phyloP scores from a whole-genome alignment of 169 alveolate species.

The Neospora caninum region DNA sequence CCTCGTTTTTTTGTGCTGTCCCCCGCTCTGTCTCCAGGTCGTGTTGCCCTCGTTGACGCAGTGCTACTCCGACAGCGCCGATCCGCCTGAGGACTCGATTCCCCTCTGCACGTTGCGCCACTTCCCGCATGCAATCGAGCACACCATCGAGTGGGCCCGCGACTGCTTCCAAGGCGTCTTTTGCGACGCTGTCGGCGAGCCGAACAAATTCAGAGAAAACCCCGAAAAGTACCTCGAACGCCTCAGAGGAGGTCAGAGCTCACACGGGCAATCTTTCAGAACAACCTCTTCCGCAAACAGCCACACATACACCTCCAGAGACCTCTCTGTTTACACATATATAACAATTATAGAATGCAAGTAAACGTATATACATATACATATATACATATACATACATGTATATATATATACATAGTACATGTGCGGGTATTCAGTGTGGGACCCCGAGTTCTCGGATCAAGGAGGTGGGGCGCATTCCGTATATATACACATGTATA shows the following conservation, averaged over 20 bases:
- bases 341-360: no score
- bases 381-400: no score
- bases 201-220: slow-evolving; percentile 78
- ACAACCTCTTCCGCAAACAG: no score
- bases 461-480: no score
- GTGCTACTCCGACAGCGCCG: slow-evolving; percentile 97
- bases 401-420: background rate
- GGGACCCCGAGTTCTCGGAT: no score
- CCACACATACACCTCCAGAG: no score
- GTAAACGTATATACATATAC: background rate
- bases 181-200: slow-evolving; percentile 93
- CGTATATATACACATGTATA: no score
- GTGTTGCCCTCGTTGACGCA: slow-evolving; percentile 95
- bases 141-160: slow-evolving; percentile 99
- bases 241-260: slow-evolving; percentile 36
- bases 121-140: slow-evolving; percentile 99
- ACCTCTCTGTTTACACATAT: no score
- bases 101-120: slow-evolving; percentile 96
- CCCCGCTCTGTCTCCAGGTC: slow-evolving; percentile 79
- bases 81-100: slow-evolving; percentile 98
- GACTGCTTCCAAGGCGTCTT: slow-evolving; percentile 96
- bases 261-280: no score
- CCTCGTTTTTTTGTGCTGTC: background rate
- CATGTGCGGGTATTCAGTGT: no score
- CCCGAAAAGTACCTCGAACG: slow-evolving; percentile 55